Evolutionary conservation across 768 basidiomycete genomes (phyloP).

Genomic region (Guyanaporus albipodus): DNA sequence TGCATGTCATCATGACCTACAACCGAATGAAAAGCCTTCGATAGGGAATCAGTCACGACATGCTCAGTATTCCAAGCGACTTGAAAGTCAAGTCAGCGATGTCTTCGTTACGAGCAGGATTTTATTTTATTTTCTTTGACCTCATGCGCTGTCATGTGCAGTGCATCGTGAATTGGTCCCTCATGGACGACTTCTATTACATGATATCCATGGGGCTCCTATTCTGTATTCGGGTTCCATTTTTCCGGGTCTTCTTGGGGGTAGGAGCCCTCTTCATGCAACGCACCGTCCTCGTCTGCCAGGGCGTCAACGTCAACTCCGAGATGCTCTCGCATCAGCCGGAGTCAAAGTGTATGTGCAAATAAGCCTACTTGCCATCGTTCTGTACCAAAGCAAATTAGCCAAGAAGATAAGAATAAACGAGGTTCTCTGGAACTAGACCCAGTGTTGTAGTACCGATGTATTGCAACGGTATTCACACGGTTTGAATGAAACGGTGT

Average conservation of each 20-base stretch:
- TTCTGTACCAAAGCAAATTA: slow-evolving; percentile 41
- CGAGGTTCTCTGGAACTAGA: too few relatives aligned
- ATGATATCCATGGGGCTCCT: slow-evolving; percentile 43
- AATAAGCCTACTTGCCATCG: slow-evolving; percentile 98
- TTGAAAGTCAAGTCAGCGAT: slow-evolving; percentile 24
- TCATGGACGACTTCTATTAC: slow-evolving; percentile 42
- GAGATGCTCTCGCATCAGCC: slow-evolving; percentile 95
- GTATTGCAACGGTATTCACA: too few relatives aligned
- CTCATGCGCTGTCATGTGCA: slow-evolving; percentile 37
- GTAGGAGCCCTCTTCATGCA: slow-evolving; percentile 45
- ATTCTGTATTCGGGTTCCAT: slow-evolving; percentile 76
- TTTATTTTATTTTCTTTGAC: slow-evolving; percentile 49
- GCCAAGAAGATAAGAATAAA: too few relatives aligned
- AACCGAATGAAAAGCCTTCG: slow-evolving; percentile 38
- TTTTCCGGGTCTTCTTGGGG: slow-evolving; percentile 42
- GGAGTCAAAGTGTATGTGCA: slow-evolving; percentile 88
- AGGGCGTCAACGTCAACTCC: slow-evolving; percentile 92
- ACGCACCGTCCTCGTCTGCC: slow-evolving; percentile 71
- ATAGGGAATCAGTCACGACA: slow-evolving; percentile 31
- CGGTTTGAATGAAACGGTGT: too few relatives aligned
- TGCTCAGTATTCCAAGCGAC: slow-evolving; percentile 41
- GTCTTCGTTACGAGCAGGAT: background rate
- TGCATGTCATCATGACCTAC: background rate
- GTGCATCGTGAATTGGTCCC: slow-evolving; percentile 30
- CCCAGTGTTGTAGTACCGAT: too few relatives aligned